These are phyloP conservation scores for Loxodes magnus DNA, from an alignment of 73 alveolate genomes.

Conservation along the genomic window DNA sequence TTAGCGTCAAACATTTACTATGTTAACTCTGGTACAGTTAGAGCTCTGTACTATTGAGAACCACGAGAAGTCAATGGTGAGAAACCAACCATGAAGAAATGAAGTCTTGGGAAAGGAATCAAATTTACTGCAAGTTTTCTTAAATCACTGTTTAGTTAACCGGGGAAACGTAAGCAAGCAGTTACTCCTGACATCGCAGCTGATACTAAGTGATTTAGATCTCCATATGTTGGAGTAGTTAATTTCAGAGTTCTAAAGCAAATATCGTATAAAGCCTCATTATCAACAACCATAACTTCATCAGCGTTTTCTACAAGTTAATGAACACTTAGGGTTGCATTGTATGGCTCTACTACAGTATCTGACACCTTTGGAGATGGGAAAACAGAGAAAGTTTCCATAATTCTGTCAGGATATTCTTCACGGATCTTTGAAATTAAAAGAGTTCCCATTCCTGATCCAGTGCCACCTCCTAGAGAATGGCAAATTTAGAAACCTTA, in stretches of 20 bases:
- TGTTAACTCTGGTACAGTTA: slow-evolving; percentile 68
- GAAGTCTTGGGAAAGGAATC: slow-evolving; percentile 98
- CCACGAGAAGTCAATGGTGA: slow-evolving; percentile 98
- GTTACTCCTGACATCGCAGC: slow-evolving; percentile 97
- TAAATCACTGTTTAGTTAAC: slow-evolving; percentile 88
- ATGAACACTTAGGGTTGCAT: slow-evolving; percentile 82
- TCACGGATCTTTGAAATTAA: slow-evolving; percentile 84
- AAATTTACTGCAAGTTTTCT: slow-evolving; percentile 90
- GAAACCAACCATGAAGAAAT: slow-evolving; percentile 96
- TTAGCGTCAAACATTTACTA: slow-evolving; percentile 95
- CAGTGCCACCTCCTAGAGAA: slow-evolving; percentile 93
- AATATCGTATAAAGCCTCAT: slow-evolving; percentile 81
- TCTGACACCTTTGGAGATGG: slow-evolving; percentile 95
- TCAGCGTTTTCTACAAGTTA: slow-evolving; percentile 84
- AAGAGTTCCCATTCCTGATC: slow-evolving; percentile 96
- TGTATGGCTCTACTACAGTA: slow-evolving; percentile 96
- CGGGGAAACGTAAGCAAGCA: slow-evolving; percentile 96
- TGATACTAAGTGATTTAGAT: slow-evolving; percentile 93
- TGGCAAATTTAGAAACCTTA: slow-evolving; percentile 88
- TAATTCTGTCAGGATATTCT: slow-evolving; percentile 94
- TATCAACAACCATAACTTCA: slow-evolving; percentile 61
- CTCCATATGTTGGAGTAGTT: slow-evolving; percentile 99
- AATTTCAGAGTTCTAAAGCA: slow-evolving; percentile 97
- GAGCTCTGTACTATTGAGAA: slow-evolving; percentile 94
- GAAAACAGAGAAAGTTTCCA: slow-evolving; percentile 92